Evolutionary conservation across 2,329 filamentous ascomycete species (phyloP), one percentile per base, ranked within the genome.

Genomic region (Tolypocladium paradoxum): DNA sequence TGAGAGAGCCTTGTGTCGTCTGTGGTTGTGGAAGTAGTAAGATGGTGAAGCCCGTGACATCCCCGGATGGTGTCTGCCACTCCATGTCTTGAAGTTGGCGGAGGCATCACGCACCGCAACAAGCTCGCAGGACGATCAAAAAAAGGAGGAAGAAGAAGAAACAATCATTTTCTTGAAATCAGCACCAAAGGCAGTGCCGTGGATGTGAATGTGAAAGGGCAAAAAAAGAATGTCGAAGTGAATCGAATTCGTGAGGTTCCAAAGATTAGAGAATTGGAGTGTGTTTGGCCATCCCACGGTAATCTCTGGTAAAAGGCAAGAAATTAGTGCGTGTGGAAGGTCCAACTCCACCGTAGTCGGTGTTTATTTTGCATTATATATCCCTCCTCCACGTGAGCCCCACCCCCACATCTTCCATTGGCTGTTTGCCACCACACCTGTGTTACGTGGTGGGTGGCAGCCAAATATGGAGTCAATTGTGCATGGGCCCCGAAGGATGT

Each of bases 251-350:
- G 24, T 35, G 33, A 43, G 50, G 27, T 47, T 51, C 50, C 50
- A 51, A 51, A 51, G 50, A 51, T 51, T 51, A n/a, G 18, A 22
- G 20, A n/a, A 51, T 6, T 47, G 50, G 50, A 51, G 50, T 51
- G 22, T 46, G 18, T 27, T 51, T 47, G 50, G 50, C 50, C 50
- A 51, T 36, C 50, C 50, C 50, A 51, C 50, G 50, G 50, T 47
- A 51, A 51, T 51, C 50, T 51, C 50, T 51, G 50, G 50, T 51
- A 51, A 51, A 51, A 51, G 50, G 50, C 50, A 51, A 51, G 50
- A 51, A 51, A 51, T 51, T 51, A 47, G 40, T 51, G 29, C 50
- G 50, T 37, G 31, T 51, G 50, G 50, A 43, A 51, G 50, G 40
- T 51, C 50, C 50, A 47, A 51, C 50, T 51, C 50, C 50, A 16